Conservation (phyloP, 441 rosid genomes). For the Macaranga tanarius region DNA sequence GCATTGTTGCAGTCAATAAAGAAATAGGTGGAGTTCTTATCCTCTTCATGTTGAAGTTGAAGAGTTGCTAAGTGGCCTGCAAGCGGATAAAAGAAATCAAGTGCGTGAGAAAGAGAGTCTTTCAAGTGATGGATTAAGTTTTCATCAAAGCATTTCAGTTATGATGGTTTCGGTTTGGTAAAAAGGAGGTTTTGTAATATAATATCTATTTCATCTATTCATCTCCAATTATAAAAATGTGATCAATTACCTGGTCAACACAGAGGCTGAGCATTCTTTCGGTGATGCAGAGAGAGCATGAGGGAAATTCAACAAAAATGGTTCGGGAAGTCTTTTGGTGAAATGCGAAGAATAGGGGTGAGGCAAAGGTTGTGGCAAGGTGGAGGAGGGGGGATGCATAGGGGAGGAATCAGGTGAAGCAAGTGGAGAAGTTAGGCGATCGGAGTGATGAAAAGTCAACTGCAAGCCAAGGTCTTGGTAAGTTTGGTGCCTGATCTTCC, state of each 20-base stretch:
- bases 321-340: slow-evolving; percentile 23
- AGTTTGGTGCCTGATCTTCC: slow-evolving; percentile 40
- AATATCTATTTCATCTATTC: neutral
- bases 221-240: neutral
- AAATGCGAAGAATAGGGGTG: slow-evolving; percentile 43
- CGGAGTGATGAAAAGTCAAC: neutral
- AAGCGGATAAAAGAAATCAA: too few species aligned
- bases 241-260: slow-evolving; percentile 28
- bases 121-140: too few species aligned
- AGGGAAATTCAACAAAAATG: slow-evolving; percentile 16
- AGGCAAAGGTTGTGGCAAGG: slow-evolving; percentile 61
- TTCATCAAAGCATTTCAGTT: too few species aligned
- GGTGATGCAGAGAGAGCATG: slow-evolving; percentile 25
- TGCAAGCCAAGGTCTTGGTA: slow-evolving; percentile 28
- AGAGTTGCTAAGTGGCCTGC: too few species aligned
- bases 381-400: slow-evolving; percentile 24
- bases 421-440: slow-evolving; percentile 26
- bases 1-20: too few species aligned
- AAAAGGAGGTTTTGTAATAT: too few species aligned
- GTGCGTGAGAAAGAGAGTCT: too few species aligned
- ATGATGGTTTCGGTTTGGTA: too few species aligned
- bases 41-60: too few species aligned
- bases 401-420: slow-evolving; percentile 33
- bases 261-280: slow-evolving; percentile 23
- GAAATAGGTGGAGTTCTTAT: too few species aligned